These are phyloP conservation scores for Cyberlindnera xishuangbannaensis DNA, from an alignment of 805 yeast genomes.

Conservation along the genomic window DNA sequence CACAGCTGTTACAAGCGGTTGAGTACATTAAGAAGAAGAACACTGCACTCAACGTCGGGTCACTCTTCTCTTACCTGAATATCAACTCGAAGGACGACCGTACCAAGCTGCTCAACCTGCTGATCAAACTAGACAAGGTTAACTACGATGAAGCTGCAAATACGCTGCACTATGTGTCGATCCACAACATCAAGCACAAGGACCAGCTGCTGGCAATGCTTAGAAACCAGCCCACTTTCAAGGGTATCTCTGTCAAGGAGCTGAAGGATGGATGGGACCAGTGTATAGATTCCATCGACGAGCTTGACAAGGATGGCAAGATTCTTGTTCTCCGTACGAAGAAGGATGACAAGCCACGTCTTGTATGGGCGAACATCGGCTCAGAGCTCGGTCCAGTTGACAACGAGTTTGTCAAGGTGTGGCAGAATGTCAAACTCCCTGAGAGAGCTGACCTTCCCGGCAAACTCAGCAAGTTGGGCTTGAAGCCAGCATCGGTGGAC, in stretches of 20 bases:
- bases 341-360: slow-evolving; percentile 89
- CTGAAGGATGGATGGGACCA: slow-evolving; percentile 92
- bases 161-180: slow-evolving; percentile 80
- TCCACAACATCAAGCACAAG: slow-evolving; percentile 79
- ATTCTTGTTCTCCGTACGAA: slow-evolving; percentile 83
- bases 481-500: slow-evolving; percentile 96
- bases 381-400: slow-evolving; percentile 69
- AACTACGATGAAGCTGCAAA: slow-evolving; percentile 53
- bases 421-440: slow-evolving; percentile 79
- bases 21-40: slow-evolving; percentile 76
- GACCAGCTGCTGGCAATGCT: slow-evolving; percentile 71
- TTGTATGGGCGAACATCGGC: slow-evolving; percentile 85
- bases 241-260: slow-evolving; percentile 72
- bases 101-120: slow-evolving; percentile 61
- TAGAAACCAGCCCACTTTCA: slow-evolving; percentile 77
- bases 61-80: slow-evolving; percentile 61
- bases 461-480: slow-evolving; percentile 71
- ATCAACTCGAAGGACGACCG: slow-evolving; percentile 42
- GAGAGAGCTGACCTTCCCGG: slow-evolving; percentile 76
- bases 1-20: slow-evolving; percentile 85
- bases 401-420: slow-evolving; percentile 73
- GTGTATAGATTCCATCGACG: slow-evolving; percentile 71
- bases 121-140: slow-evolving; percentile 74
- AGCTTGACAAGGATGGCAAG: slow-evolving; percentile 70
- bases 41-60: slow-evolving; percentile 59